Conservation (phyloP, 2,329 filamentous ascomycete species). For the Rhynchosporium graminicola region DNA sequence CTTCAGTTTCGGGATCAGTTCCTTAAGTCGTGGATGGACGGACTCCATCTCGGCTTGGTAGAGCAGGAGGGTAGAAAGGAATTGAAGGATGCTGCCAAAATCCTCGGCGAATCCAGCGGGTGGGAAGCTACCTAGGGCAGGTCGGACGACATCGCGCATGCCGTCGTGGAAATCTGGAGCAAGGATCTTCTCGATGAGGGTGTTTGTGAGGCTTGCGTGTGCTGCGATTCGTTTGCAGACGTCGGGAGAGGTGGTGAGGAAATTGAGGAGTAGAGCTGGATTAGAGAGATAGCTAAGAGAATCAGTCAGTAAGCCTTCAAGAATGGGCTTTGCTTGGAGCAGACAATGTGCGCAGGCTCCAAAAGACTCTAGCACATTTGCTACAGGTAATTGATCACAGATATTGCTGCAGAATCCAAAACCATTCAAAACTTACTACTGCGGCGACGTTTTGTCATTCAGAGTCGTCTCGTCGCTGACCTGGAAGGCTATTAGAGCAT, state of each 20-base stretch:
- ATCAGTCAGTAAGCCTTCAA: not conserved
- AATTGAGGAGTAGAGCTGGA: conserved; percentile 32
- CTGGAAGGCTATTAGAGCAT: conserved; percentile 31
- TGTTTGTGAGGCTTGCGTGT: conserved; percentile 28
- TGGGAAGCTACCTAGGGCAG: conserved; percentile 13
- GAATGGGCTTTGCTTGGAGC: not conserved
- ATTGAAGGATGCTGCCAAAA: conserved; percentile 35
- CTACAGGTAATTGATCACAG: not conserved
- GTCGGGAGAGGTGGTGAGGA: conserved; percentile 29
- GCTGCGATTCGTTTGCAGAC: conserved; percentile 28
- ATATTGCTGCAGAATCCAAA: not conserved
- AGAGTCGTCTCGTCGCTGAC: conserved; percentile 28
- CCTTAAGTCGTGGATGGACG: conserved; percentile 27
- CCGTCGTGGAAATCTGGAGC: conserved; percentile 22
- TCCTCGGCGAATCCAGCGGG: conserved; percentile 31
- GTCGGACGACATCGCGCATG: conserved; percentile 26
- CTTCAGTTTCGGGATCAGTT: conserved; percentile 30
- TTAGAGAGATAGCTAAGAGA: conserved; percentile 27
- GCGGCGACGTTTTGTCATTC: conserved; percentile 25
- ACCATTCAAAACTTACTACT: conserved; percentile 27
- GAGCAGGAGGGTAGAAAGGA: conserved; percentile 34
- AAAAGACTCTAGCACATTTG: not conserved
- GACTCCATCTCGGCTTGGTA: conserved; percentile 22
- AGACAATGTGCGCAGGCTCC: not conserved
- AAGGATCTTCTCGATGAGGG: conserved; percentile 31